phyloP scores from a whole-genome alignment of 768 basidiomycete species.

The Lentinula edodes region DNA sequence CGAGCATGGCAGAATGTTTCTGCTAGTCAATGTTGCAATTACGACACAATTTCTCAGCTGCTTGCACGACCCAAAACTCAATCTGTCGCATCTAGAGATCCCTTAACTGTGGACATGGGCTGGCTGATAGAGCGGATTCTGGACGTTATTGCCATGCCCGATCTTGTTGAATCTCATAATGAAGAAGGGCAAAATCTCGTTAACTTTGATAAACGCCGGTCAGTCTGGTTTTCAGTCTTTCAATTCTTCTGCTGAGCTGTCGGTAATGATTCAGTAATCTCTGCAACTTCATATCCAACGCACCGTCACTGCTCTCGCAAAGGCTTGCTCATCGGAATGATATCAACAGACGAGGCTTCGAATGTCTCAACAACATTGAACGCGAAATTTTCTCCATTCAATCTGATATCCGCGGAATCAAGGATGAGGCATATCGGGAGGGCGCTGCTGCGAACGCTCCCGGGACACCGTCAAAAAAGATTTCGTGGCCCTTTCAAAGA shows the following conservation, averaged over 20 bases:
- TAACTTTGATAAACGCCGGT: slow-evolving; percentile 84
- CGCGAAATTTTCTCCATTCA: slow-evolving; percentile 54
- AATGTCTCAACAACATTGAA: slow-evolving; percentile 72
- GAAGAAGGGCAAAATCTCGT: slow-evolving; percentile 56
- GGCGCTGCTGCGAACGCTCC: no score
- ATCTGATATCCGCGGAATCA: slow-evolving; percentile 67
- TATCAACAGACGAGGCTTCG: slow-evolving; percentile 60
- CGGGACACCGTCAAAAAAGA: no score
- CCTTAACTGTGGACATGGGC: slow-evolving; percentile 69
- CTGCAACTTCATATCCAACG: no score
- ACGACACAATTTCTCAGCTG: slow-evolving; percentile 49
- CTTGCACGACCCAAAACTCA: slow-evolving; percentile 46
- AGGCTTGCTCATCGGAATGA: slow-evolving; percentile 47
- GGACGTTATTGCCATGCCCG: slow-evolving; percentile 71
- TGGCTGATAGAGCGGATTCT: slow-evolving; percentile 81
- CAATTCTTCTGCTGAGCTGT: slow-evolving; percentile 11
- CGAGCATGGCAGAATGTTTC: no score
- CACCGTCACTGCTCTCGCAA: slow-evolving; percentile 37
- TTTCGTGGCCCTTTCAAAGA: no score
- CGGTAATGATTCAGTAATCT: not conserved
- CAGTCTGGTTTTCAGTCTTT: slow-evolving; percentile 12
- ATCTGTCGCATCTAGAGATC: slow-evolving; percentile 37
- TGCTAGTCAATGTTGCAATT: no score
- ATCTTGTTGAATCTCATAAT: slow-evolving; percentile 52
- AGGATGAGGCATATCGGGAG: no score